Percentiles rank a stretch among this genome's conserved stretches.
Evolutionary conservation across 768 basidiomycete species (phyloP).

Genomic region (Phlegmacium glaucopus): DNA sequence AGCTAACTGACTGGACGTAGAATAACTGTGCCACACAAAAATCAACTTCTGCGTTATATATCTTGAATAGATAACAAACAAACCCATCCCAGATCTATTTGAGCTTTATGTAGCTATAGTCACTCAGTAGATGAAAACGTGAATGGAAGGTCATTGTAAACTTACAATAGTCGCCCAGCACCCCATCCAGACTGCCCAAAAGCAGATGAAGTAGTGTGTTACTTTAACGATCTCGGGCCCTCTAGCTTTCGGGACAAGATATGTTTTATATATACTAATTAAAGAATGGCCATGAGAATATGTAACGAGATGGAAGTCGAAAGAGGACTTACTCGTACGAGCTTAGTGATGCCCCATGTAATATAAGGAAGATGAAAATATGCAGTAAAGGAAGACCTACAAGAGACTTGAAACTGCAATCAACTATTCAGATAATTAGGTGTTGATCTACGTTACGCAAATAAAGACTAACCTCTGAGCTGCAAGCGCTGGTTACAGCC

Average conservation of each 20-base stretch:
- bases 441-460: neutral
- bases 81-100: conserved; percentile 47
- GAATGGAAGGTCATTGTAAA: neutral
- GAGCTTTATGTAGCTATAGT: conserved; percentile 38
- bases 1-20: conserved; percentile 40
- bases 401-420: conserved; percentile 42
- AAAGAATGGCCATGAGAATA: neutral
- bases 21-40: conserved; percentile 26
- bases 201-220: conserved; percentile 37
- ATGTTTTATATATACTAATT: conserved; percentile 35
- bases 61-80: conserved; percentile 7
- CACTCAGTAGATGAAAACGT: neutral
- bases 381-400: conserved; percentile 34
- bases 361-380: neutral
- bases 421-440: conserved; percentile 21
- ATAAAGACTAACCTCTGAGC: conserved; percentile 25
- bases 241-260: conserved; percentile 32
- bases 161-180: conserved; percentile 37
- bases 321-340: conserved; percentile 40
- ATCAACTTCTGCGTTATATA: neutral
- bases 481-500: conserved; percentile 46
- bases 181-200: conserved; percentile 43
- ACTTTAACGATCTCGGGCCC: conserved; percentile 37
- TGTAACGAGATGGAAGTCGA: neutral
- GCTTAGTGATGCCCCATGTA: conserved; percentile 18